phyloP scores from a whole-genome alignment of 1,284 basidiomycete species.

The Heterobasidion irregulare region DNA sequence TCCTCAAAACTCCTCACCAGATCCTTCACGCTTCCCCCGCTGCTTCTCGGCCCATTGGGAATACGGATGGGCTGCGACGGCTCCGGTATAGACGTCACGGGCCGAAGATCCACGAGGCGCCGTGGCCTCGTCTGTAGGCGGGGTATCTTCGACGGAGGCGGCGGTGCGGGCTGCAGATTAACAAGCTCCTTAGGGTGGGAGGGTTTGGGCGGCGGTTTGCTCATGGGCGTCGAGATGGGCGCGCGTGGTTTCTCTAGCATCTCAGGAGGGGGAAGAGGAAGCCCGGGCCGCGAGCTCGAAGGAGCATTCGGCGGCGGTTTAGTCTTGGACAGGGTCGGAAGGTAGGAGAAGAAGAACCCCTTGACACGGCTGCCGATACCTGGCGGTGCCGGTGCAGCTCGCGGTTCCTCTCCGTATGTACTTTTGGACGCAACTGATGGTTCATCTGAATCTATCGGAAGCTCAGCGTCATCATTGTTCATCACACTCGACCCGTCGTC shows the following conservation, averaged over 20 bases:
- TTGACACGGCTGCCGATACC: conserved; percentile 27
- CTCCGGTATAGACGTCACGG: conserved; percentile 28
- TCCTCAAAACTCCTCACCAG: conserved; percentile 56
- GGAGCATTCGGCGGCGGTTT: conserved; percentile 11
- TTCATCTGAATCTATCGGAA: conserved; percentile 2
- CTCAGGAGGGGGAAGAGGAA: conserved; percentile 46
- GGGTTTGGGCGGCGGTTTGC: conserved; percentile 33
- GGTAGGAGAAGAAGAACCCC: conserved; percentile 52
- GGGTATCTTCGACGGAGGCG: conserved; percentile 35
- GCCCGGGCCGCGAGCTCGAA: conserved; percentile 16
- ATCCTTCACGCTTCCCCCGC: conserved; percentile 61
- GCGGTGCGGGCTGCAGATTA: conserved; percentile 41
- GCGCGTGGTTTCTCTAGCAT: conserved; percentile 39
- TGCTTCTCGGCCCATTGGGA: conserved; percentile 38
- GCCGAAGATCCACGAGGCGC: conserved; percentile 48
- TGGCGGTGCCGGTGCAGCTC: neutral
- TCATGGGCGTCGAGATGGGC: conserved; percentile 49
- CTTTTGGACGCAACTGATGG: neutral
- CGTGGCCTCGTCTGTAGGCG: conserved; percentile 16
- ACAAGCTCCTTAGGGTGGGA: conserved; percentile 57
- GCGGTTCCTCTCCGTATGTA: neutral
- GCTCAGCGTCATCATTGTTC: conserved; percentile 4
- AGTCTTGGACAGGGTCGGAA: conserved; percentile 38
- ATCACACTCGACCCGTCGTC: neutral
- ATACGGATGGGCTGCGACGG: conserved; percentile 14